Conservation (phyloP, 257 asterid genomes). For the Solanum medicagineum region DNA sequence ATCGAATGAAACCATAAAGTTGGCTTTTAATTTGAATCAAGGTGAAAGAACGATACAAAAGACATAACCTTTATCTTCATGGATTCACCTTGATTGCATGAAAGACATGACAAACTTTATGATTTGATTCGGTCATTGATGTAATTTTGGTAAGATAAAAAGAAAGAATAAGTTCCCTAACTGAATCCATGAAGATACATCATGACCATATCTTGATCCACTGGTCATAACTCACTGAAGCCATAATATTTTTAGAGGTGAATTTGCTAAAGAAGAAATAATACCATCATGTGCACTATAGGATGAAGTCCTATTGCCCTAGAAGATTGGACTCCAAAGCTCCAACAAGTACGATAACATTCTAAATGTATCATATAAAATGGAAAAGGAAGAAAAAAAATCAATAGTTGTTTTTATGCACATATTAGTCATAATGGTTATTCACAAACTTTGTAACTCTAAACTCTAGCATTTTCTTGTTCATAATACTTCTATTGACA, state of each 20-base stretch:
- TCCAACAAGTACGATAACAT: not conserved
- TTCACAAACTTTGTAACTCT: not conserved
- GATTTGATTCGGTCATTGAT: not conserved
- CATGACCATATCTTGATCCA: not conserved
- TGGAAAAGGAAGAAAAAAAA: too few species aligned
- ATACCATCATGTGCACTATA: too few species aligned
- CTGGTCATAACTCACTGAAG: too few species aligned
- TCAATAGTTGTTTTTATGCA: conserved; percentile 27
- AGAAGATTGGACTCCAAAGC: not conserved
- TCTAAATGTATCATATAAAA: not conserved
- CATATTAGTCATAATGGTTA: conserved; percentile 80
- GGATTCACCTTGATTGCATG: too few species aligned
- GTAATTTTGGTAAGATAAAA: not conserved
- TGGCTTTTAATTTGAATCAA: too few species aligned
- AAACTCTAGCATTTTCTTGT: not conserved
- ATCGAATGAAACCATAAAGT: not conserved
- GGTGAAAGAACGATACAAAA: too few species aligned
- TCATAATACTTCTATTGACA: not conserved
- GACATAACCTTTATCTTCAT: too few species aligned
- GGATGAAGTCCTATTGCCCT: not conserved
- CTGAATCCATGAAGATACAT: too few species aligned
- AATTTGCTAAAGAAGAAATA: too few species aligned
- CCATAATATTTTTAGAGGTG: too few species aligned
- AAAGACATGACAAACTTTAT: too few species aligned
- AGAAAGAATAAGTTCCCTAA: too few species aligned